Conservation (phyloP, 192 early-diverging fungal genomes). For the Coemansia guatemalensis region DNA sequence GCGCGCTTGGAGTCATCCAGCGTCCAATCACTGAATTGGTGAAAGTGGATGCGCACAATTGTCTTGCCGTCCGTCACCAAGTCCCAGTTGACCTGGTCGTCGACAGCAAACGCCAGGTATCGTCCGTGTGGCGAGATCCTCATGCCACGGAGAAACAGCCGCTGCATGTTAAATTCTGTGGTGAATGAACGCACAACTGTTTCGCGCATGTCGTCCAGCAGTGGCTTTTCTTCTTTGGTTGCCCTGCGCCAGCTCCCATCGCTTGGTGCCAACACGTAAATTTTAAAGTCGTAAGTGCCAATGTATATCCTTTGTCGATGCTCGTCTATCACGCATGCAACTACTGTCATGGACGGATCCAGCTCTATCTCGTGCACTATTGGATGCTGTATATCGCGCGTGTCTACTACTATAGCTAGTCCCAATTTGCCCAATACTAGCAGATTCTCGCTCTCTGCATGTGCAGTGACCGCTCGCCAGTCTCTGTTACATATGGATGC, state of each 20-base stretch:
- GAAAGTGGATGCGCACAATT: constrained; percentile 41
- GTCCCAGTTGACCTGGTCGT: constrained; percentile 47
- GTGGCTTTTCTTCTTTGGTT: constrained; percentile 13
- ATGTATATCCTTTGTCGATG: constrained; percentile 24
- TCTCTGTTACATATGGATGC: constrained; percentile 12
- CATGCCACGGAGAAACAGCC: constrained; percentile 38
- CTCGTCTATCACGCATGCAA: constrained; percentile 39
- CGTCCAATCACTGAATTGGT: constrained; percentile 38
- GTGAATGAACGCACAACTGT: constrained; percentile 46
- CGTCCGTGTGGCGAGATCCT: constrained; percentile 27
- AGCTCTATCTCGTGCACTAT: constrained; percentile 17
- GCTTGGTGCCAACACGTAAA: constrained; percentile 19
- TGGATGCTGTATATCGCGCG: background rate
- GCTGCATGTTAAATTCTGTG: constrained; percentile 44
- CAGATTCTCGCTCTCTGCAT: constrained; percentile 7
- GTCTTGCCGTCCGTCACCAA: constrained; percentile 17
- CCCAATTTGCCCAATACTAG: constrained; percentile 38
- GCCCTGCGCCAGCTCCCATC: constrained; percentile 16
- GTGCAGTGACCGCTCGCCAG: constrained; percentile 42
- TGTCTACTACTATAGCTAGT: constrained; percentile 24
- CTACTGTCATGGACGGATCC: constrained; percentile 28
- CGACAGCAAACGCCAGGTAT: constrained; percentile 34
- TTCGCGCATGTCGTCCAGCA: constrained; percentile 29
- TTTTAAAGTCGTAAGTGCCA: constrained; percentile 25
- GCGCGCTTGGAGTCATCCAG: constrained; percentile 5